phyloP scores from a whole-genome alignment of 179 eudicot species.

The Patellifolia procumbens region DNA sequence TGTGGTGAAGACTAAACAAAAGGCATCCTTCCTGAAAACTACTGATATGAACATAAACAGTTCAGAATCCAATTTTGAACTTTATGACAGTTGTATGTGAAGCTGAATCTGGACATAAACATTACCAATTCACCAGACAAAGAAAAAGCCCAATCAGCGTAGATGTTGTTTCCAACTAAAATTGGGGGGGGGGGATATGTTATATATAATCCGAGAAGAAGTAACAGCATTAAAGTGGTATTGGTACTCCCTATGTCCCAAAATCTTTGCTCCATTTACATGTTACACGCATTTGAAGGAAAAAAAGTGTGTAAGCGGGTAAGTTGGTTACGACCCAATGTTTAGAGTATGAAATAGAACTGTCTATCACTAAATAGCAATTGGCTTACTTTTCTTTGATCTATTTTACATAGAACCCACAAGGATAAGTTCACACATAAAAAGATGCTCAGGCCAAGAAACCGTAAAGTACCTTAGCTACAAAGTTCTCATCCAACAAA shows the following conservation, averaged over 20 bases:
- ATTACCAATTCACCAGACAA: background rate
- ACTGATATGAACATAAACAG: background rate
- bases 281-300: too few relatives aligned
- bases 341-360: too few relatives aligned
- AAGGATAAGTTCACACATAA: conserved; percentile 11
- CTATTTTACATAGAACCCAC: background rate
- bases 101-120: background rate
- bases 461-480: conserved; percentile 66
- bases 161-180: background rate
- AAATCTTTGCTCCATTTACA: too few relatives aligned
- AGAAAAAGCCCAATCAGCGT: background rate
- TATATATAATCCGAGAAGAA: background rate
- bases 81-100: too few relatives aligned
- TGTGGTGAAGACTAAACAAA: too few relatives aligned
- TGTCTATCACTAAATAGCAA: background rate
- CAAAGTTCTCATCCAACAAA: conserved; percentile 73
- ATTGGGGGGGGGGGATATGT: background rate
- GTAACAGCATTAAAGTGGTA: background rate
- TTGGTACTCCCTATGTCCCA: too few relatives aligned
- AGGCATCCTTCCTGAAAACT: background rate
- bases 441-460: conserved; percentile 3
- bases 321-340: background rate
- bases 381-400: background rate
- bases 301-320: too few relatives aligned
- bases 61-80: background rate